These are phyloP conservation scores for Pseudopithomyces maydicus DNA, from an alignment of 2,329 filamentous ascomycete genomes.

Conservation along the genomic window DNA sequence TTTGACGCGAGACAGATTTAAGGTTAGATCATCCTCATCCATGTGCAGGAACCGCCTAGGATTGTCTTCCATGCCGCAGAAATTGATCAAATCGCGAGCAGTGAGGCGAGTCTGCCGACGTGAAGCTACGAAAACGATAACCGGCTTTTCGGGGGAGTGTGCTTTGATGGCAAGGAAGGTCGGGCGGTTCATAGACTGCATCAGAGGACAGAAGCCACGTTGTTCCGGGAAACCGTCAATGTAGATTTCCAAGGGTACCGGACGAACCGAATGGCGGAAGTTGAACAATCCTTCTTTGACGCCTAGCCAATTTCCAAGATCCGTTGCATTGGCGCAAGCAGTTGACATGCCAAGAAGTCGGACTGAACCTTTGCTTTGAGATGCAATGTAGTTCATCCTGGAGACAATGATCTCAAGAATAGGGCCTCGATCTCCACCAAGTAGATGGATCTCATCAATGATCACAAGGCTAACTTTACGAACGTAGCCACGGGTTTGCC, in stretches of 20 bases:
- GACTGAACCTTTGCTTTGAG: constrained; percentile 87
- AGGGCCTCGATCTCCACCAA: constrained; percentile 95
- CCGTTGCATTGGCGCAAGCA: constrained; percentile 92
- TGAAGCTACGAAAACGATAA: constrained; percentile 97
- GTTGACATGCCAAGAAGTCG: constrained; percentile 98
- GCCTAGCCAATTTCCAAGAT: constrained; percentile 94
- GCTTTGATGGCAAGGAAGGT: constrained; percentile 96
- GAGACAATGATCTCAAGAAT: constrained; percentile 96
- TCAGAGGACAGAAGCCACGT: constrained; percentile 92
- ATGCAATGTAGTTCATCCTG: constrained; percentile 98
- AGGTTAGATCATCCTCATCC: constrained; percentile 89
- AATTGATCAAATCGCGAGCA: constrained; percentile 94
- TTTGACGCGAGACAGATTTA: constrained; percentile 88
- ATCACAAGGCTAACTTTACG: constrained; percentile 94
- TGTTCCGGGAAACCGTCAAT: constrained; percentile 98
- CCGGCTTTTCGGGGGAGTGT: constrained; percentile 93
- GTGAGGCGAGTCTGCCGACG: constrained; percentile 93
- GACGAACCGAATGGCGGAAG: constrained; percentile 94
- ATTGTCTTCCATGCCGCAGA: constrained; percentile 98
- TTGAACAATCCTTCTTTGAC: constrained; percentile 96
- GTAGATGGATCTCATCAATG: constrained; percentile 96
- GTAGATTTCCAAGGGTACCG: constrained; percentile 92
- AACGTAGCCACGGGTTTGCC: constrained; percentile 97
- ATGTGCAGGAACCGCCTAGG: constrained; percentile 90
- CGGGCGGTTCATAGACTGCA: constrained; percentile 99